These are phyloP conservation scores for Cyberlindnera suaveolens DNA, from an alignment of 805 yeast genomes.

Conservation along the genomic window DNA sequence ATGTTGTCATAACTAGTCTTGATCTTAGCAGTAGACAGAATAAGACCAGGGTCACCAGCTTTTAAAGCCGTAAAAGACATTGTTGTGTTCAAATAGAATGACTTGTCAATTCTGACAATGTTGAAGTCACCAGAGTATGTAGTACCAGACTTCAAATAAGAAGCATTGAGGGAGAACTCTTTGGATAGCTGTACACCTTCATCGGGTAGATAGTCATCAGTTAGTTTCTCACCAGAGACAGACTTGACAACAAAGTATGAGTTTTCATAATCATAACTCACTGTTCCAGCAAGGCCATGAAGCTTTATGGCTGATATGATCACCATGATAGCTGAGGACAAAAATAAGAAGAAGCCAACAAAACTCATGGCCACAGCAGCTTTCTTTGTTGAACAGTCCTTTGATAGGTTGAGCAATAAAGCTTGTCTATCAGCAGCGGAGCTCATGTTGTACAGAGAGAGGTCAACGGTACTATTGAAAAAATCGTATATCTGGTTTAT, in stretches of 20 bases:
- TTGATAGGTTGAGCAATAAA: constrained; percentile 10
- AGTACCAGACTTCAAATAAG: neutral
- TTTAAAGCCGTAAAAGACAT: neutral
- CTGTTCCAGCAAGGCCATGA: neutral
- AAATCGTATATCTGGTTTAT: too few species aligned
- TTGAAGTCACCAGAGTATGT: neutral
- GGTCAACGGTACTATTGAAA: neutral
- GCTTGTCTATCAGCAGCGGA: constrained; percentile 1
- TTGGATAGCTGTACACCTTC: neutral
- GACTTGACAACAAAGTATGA: neutral
- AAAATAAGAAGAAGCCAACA: constrained; percentile 9
- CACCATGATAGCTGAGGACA: constrained; percentile 9
- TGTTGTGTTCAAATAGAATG: neutral
- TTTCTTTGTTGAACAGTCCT: constrained; percentile 15
- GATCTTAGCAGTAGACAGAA: neutral
- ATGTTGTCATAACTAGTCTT: neutral
- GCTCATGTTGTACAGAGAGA: neutral
- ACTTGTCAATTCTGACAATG: neutral
- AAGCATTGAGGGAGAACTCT: neutral
- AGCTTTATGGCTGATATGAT: neutral
- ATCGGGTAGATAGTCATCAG: neutral
- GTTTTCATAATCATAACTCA: neutral
- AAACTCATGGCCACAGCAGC: constrained; percentile 9
- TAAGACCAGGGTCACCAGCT: neutral
- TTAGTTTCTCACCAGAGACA: neutral